Evolutionary conservation across 108 stramenopile species (phyloP).

Genomic region (Poteriospumella lacustris): DNA sequence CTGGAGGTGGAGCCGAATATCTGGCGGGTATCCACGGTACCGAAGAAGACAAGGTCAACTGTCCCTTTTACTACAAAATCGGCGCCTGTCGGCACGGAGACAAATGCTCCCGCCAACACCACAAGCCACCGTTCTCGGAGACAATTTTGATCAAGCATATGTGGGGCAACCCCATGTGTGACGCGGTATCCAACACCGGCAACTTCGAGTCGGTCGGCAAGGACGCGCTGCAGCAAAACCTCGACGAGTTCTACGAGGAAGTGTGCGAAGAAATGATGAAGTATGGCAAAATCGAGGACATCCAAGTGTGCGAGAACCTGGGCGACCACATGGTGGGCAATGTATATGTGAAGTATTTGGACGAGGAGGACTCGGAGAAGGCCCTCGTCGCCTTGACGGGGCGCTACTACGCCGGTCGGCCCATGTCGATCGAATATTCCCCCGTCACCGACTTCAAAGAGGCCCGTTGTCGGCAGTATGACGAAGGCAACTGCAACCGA

Average conservation of each 20-base stretch:
- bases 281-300: conserved; percentile 83
- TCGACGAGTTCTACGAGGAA: conserved; percentile 56
- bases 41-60: conserved; percentile 96
- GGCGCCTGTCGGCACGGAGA: conserved; percentile 94
- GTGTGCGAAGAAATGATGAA: conserved; percentile 78
- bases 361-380: conserved; percentile 90
- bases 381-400: conserved; percentile 79
- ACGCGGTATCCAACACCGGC: conserved; percentile 45
- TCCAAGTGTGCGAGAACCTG: conserved; percentile 92
- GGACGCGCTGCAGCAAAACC: conserved; percentile 72
- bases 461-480: conserved; percentile 86
- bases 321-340: conserved; percentile 95
- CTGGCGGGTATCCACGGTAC: conserved; percentile 96
- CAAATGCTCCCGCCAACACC: conserved; percentile 84
- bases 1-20: conserved; percentile 70
- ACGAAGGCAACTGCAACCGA: conserved; percentile 69
- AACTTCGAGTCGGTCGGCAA: conserved; percentile 55
- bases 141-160: conserved; percentile 90
- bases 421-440: conserved; percentile 79
- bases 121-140: conserved; percentile 85
- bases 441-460: conserved; percentile 93
- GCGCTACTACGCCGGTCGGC: conserved; percentile 82
- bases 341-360: conserved; percentile 77
- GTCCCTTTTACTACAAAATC: conserved; percentile 98
- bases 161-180: conserved; percentile 71